Conservation (phyloP, 1,284 basidiomycete species). For the Ganoderma lingzhi region DNA sequence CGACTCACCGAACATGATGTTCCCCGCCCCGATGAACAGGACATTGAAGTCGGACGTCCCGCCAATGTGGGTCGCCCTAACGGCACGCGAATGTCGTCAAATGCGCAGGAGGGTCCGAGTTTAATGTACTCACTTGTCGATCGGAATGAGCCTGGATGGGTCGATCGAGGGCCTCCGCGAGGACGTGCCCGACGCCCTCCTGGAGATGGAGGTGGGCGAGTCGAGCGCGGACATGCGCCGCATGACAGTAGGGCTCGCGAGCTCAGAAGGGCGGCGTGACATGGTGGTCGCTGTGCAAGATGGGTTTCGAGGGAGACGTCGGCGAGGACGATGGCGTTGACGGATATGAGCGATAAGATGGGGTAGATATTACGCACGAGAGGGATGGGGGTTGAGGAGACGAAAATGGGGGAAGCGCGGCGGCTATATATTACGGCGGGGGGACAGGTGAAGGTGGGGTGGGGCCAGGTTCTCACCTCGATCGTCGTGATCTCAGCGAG, state of each 20-base stretch:
- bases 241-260: slow-evolving; percentile 27
- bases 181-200: slow-evolving; percentile 44
- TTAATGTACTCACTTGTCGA: slow-evolving; percentile 68
- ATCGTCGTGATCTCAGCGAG: slow-evolving; percentile 1
- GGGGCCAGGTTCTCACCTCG: background rate
- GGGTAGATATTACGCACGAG: slow-evolving; percentile 20
- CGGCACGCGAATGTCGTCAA: slow-evolving; percentile 21
- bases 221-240: slow-evolving; percentile 36
- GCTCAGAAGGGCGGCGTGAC: slow-evolving; percentile 30
- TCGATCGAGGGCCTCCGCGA: slow-evolving; percentile 79
- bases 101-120: background rate
- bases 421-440: slow-evolving; percentile 14
- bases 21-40: slow-evolving; percentile 91
- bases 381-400: slow-evolving; percentile 8
- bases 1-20: slow-evolving; percentile 89
- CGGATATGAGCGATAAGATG: slow-evolving; percentile 40
- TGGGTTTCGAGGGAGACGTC: slow-evolving; percentile 12
- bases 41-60: slow-evolving; percentile 85
- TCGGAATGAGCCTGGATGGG: slow-evolving; percentile 74
- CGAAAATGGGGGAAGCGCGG: slow-evolving; percentile 7
- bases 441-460: background rate
- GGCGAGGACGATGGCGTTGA: background rate
- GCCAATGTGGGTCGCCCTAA: slow-evolving; percentile 61
- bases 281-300: slow-evolving; percentile 23
- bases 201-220: slow-evolving; percentile 36